A percentile compares a stretch with the other conserved stretches of the same genome.
These are phyloP conservation scores for Zygosaccharomyces bailii DNA, from an alignment of 805 yeast species.

Conservation along the genomic window DNA sequence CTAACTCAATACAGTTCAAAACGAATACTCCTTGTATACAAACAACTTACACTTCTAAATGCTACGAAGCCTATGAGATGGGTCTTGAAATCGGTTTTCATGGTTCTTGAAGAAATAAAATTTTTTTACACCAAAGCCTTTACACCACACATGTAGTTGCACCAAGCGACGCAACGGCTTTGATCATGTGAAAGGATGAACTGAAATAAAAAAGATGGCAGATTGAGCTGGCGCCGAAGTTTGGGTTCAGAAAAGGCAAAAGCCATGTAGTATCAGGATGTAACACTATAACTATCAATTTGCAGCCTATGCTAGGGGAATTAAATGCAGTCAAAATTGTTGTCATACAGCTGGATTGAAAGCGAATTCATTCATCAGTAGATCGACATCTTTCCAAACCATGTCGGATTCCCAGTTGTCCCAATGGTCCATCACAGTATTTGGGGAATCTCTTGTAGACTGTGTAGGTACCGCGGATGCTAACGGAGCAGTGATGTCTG, in stretches of 20 bases:
- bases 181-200: neutral
- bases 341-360: slow-evolving; percentile 55
- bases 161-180: neutral
- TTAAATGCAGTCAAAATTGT: neutral
- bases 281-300: too few species aligned
- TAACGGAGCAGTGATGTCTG: neutral
- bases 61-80: neutral
- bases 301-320: neutral
- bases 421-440: slow-evolving; percentile 35
- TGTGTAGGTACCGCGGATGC: slow-evolving; percentile 6
- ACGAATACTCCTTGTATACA: neutral
- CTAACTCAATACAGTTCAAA: slow-evolving; percentile 4
- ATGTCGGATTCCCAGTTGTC: slow-evolving; percentile 45
- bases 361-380: slow-evolving; percentile 90
- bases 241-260: neutral
- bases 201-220: neutral
- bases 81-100: neutral
- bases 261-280: too few species aligned
- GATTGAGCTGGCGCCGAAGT: neutral
- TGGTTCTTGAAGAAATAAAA: neutral
- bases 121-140: neutral
- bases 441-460: slow-evolving; percentile 29
- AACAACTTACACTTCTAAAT: neutral
- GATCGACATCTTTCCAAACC: slow-evolving; percentile 73
- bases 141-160: neutral